These are phyloP conservation scores for Eutrema yunnanense DNA, from an alignment of 345 rosid genomes.

Conservation along the genomic window DNA sequence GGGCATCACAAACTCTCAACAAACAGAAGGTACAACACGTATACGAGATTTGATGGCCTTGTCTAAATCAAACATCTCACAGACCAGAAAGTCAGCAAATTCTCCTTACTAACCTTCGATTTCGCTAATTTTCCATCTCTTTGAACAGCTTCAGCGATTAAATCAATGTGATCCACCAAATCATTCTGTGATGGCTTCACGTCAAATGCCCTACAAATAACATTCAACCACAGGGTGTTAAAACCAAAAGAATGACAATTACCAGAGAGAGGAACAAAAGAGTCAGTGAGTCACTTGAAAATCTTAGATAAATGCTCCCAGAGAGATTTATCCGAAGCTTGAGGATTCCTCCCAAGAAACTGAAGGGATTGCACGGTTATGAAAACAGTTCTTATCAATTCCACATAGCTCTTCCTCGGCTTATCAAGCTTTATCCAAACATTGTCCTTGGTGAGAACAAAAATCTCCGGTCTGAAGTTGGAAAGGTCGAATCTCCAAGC, in stretches of 20 bases:
- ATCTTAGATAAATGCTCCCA: conserved; percentile 55
- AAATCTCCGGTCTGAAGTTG: conserved; percentile 46
- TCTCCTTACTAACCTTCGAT: conserved; percentile 51
- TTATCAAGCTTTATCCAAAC: conserved; percentile 61
- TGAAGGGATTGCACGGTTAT: conserved; percentile 56
- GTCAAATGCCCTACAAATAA: conserved; percentile 51
- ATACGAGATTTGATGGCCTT: neutral
- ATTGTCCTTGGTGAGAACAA: conserved; percentile 55
- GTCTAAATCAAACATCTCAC: neutral
- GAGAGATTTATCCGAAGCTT: conserved; percentile 46
- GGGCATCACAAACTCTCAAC: conserved; percentile 9
- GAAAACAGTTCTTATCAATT: conserved; percentile 44
- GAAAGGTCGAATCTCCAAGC: conserved; percentile 77
- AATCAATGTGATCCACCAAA: conserved; percentile 57
- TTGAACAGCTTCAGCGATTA: conserved; percentile 58
- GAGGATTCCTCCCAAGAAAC: conserved; percentile 46
- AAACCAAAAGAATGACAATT: neutral
- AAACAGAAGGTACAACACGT: conserved; percentile 6
- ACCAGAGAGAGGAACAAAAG: neutral
- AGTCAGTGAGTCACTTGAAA: conserved; percentile 45
- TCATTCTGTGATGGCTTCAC: conserved; percentile 70
- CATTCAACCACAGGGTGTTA: neutral
- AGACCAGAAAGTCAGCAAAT: neutral
- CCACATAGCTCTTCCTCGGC: conserved; percentile 72
- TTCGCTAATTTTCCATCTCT: conserved; percentile 47